phyloP scores from a whole-genome alignment of 345 rosid species.

The Eucalyptus erythrocorys region DNA sequence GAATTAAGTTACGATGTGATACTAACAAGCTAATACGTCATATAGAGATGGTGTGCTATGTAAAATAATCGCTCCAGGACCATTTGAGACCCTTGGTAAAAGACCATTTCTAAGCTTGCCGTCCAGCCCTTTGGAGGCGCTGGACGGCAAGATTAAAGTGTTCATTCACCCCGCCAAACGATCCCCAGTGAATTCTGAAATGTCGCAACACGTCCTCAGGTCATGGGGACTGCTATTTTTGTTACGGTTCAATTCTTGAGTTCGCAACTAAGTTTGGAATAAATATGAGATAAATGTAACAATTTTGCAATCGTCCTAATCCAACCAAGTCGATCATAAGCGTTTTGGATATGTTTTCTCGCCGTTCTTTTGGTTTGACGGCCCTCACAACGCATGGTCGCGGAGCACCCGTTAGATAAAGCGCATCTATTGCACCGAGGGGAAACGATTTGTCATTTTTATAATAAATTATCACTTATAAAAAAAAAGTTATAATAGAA shows the following conservation, averaged over 20 bases:
- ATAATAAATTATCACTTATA: not conserved
- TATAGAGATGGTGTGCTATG: not conserved
- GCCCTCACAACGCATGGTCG: not conserved
- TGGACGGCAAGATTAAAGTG: not conserved
- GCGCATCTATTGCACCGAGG: not conserved
- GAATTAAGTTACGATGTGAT: not conserved
- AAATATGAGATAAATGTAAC: not conserved
- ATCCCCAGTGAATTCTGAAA: not conserved
- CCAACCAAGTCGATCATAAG: not conserved
- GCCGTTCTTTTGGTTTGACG: not conserved
- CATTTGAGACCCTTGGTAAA: not conserved
- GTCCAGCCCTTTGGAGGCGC: not conserved
- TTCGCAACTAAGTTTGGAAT: not conserved
- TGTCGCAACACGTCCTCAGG: not conserved
- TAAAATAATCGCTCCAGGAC: rapidly evolving
- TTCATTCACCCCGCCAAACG: not conserved
- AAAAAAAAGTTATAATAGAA: not conserved
- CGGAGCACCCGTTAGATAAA: not conserved
- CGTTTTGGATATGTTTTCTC: not conserved
- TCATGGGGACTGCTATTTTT: not conserved
- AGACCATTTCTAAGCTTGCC: not conserved
- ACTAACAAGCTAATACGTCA: rapidly evolving
- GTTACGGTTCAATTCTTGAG: not conserved
- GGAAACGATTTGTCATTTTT: not conserved
- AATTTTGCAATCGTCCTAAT: not conserved